Base-by-base conservation (phyloP, 169 alveolate species). In the Eimeria mitis region DNA sequence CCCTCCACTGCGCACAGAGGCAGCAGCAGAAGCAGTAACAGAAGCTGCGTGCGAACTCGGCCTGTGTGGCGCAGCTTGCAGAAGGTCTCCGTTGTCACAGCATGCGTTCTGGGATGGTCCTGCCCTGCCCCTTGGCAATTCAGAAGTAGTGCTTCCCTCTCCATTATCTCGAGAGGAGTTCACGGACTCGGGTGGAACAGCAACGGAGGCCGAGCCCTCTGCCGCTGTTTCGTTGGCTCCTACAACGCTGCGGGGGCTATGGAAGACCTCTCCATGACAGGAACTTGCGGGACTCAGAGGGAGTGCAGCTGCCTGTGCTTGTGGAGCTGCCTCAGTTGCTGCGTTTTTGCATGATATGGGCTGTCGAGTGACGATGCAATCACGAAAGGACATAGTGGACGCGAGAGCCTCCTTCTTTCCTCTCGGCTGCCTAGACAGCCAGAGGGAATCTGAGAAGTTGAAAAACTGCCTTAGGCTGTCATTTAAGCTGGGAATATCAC, bases 311-410 rank as follows among this genome's bases (percentile, higher is more conserved):
- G 31, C 37, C 34, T 40, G 59, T 0, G 85, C 7, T 42, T 42
- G 34, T 21, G 40, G 61, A 47, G 85, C 63, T 37, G 44, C 37
- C 34, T 8, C 34, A 25, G 59, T 42, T 6, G 56, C 40, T 6
- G 49, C 56, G 52, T 75, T 61, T 75, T 40, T 25, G 40, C 85
- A 8, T 42, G n/a, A 59, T 42, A 42, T 23, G 37, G 61, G 19
- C 37, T 75, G 63, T 75, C 85, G 85, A 42, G 85, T 25, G 73
- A 13, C n/a, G 85, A 75, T 75, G 40, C 85, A 42, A 16, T 75
- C 85, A 47, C 85, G 85, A 75, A 75, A 75, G 59, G 85, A 75
- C 85, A 75, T 75, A 75, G 63, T 75, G 61, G 63, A 9, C 4
- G 42, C 6, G 75, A 65, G 19, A 0, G 40, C 75, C 78, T 49